Percentiles rank a stretch among this genome's conserved stretches.
phyloP scores from a whole-genome alignment of 192 early-diverging fungal species.

The Coemansia sp. region DNA sequence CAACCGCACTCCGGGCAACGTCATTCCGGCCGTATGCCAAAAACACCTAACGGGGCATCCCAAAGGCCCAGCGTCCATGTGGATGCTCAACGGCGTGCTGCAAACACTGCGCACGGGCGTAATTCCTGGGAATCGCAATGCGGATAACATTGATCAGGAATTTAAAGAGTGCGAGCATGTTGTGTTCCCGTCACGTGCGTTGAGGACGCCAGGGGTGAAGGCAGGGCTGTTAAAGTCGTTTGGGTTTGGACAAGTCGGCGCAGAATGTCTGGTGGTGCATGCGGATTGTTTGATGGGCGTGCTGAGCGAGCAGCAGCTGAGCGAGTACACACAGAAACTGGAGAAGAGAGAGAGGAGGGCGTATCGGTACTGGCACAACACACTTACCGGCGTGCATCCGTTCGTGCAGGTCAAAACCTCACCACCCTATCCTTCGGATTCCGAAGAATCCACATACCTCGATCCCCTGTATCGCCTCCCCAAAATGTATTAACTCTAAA shows the following conservation, averaged over 20 bases:
- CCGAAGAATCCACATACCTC: slow-evolving; percentile 78
- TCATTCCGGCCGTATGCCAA: slow-evolving; percentile 78
- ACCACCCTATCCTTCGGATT: slow-evolving; percentile 80
- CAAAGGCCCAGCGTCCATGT: slow-evolving; percentile 91
- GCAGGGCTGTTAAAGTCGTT: slow-evolving; percentile 91
- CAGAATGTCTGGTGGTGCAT: slow-evolving; percentile 82
- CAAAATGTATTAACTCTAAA: slow-evolving; percentile 34
- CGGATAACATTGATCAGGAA: slow-evolving; percentile 52
- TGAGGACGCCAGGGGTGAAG: slow-evolving; percentile 88
- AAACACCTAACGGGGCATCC: slow-evolving; percentile 92
- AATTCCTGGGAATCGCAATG: slow-evolving; percentile 88
- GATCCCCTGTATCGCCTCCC: slow-evolving; percentile 69
- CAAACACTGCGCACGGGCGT: slow-evolving; percentile 81
- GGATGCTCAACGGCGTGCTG: slow-evolving; percentile 93
- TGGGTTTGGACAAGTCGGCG: slow-evolving; percentile 95
- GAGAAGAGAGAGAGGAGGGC: slow-evolving; percentile 65
- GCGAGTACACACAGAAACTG: slow-evolving; percentile 65
- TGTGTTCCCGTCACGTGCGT: slow-evolving; percentile 79
- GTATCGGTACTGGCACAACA: slow-evolving; percentile 91
- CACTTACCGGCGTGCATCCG: slow-evolving; percentile 73
- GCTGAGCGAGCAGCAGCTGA: slow-evolving; percentile 67
- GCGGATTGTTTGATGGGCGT: slow-evolving; percentile 82
- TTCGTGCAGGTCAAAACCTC: slow-evolving; percentile 84
- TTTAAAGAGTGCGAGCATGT: slow-evolving; percentile 78
- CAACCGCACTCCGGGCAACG: slow-evolving; percentile 83